Base-by-base conservation (phyloP, 345 rosid genomes). In the Populus davidiana region DNA sequence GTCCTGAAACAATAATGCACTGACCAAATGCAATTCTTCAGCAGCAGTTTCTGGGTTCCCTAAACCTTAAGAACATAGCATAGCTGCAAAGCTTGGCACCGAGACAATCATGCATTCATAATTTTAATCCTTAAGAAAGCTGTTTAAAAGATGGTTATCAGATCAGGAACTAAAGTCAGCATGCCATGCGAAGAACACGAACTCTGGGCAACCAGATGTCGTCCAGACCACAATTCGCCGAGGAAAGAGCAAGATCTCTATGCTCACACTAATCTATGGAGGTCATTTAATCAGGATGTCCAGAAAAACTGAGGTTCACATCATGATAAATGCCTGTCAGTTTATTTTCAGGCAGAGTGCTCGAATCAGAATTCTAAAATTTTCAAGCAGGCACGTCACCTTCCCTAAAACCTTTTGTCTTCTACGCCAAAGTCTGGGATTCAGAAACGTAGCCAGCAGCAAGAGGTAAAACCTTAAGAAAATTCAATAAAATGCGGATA, bases 361-460 rank as follows among this genome's bases (percentile, higher is more conserved):
- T 8, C 6, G 59, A 3, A 10, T 12, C 8, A 21, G 63, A 56
- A n/a, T 56, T 56, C 14, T 56, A 56, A 2, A 56, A 56, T 0
- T 27, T 27, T 27, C 27, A 27, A 35, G 99, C 92, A 38, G 97
- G 95, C 9, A 87, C 82, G 5, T 76, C 67, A 17, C 90, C 84
- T 82, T 92, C 99, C 0, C 75, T 70, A 41, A 89, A 84, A 72
- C 95, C 95, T 83, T 81, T 86, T 41, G 87, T 72, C 85, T 89
- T 92, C 81, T 91, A 78, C 35, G 79, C 83, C 79, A 92, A 62
- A 39, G 86, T 90, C 84, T 93, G 96, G 38, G 94, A 78, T 85
- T 96, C 99, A 4, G 95, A 90, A 71, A 77, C 77, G 65, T 88
- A 91, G 44, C 99, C 98, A 1, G 98, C 81, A 71, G 91, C 70